Percentiles rank a stretch among this genome's conserved stretches.
These are phyloP conservation scores for Trichoderma koningiopsis DNA, from an alignment of 2,329 filamentous ascomycete genomes.

Conservation along the genomic window DNA sequence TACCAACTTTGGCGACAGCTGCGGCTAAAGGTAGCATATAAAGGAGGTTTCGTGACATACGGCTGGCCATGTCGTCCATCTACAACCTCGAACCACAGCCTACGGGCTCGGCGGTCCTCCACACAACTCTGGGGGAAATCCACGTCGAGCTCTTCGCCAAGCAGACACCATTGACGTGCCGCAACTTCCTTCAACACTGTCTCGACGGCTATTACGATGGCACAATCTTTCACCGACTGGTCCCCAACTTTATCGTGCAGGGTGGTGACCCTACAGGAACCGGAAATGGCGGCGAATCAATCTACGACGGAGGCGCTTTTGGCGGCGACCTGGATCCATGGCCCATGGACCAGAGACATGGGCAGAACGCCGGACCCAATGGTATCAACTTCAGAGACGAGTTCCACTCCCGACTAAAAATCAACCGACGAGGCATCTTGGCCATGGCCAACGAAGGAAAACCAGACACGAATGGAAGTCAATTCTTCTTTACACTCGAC, in stretches of 20 bases:
- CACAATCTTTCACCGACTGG: conserved; percentile 90
- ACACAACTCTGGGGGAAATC: conserved; percentile 87
- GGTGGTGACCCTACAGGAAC: conserved; percentile 94
- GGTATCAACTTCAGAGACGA: conserved; percentile 76
- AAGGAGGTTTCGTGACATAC: background rate
- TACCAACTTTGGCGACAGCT: background rate
- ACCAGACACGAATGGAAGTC: conserved; percentile 82
- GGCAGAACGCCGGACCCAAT: conserved; percentile 59
- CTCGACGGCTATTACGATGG: conserved; percentile 94
- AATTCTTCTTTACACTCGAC: conserved; percentile 94
- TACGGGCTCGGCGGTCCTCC: conserved; percentile 86
- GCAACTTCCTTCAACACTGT: conserved; percentile 94
- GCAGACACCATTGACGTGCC: conserved; percentile 85
- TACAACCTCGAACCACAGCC: conserved; percentile 96
- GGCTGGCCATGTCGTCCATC: conserved; percentile 71
- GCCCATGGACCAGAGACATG: conserved; percentile 67
- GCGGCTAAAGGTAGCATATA: background rate
- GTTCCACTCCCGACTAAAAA: conserved; percentile 88
- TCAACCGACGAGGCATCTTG: conserved; percentile 84
- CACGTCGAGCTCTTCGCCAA: conserved; percentile 93
- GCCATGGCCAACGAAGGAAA: conserved; percentile 93
- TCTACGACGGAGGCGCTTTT: conserved; percentile 82
- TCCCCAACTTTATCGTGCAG: conserved; percentile 90
- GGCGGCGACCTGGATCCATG: conserved; percentile 71
- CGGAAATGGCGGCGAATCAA: conserved; percentile 86